Evolutionary conservation across 768 basidiomycete genomes (phyloP).

Genomic region (Suillus cothurnatus): DNA sequence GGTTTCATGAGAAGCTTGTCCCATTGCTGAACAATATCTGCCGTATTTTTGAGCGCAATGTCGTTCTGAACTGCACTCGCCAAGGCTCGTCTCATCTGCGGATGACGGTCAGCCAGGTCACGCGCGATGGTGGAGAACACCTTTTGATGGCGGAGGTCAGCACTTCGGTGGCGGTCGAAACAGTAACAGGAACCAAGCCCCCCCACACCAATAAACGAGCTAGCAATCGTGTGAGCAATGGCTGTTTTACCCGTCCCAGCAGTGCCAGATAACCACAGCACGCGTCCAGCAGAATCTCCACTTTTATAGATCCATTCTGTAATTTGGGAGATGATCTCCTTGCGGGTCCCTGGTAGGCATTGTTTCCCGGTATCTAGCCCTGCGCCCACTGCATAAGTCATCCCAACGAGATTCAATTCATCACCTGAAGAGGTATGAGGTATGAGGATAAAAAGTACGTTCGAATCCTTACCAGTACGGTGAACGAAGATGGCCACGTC

Average conservation of each 20-base stretch:
- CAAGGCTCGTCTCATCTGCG: constrained; percentile 6
- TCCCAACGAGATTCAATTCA: background rate
- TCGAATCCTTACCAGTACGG: constrained; percentile 8
- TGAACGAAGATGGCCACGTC: background rate
- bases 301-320: background rate
- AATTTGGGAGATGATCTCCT: background rate
- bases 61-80: constrained; percentile 1
- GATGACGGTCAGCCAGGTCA: constrained; percentile 22
- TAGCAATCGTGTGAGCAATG: constrained; percentile 12
- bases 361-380: constrained; percentile 6
- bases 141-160: constrained; percentile 10
- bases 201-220: constrained; percentile 10
- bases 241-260: constrained; percentile 30
- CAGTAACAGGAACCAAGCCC: constrained; percentile 17
- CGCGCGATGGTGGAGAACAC: constrained; percentile 19
- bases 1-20: constrained; percentile 21
- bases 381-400: constrained; percentile 6
- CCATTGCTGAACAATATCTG: constrained; percentile 15
- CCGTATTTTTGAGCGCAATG: constrained; percentile 5
- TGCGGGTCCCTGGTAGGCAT: constrained; percentile 7
- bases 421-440: constrained; percentile 1
- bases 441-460: background rate
- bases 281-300: background rate
- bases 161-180: constrained; percentile 12
- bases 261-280: constrained; percentile 6